Base-by-base conservation (phyloP, 2,329 filamentous ascomycete species). In the Fusarium sp. region DNA sequence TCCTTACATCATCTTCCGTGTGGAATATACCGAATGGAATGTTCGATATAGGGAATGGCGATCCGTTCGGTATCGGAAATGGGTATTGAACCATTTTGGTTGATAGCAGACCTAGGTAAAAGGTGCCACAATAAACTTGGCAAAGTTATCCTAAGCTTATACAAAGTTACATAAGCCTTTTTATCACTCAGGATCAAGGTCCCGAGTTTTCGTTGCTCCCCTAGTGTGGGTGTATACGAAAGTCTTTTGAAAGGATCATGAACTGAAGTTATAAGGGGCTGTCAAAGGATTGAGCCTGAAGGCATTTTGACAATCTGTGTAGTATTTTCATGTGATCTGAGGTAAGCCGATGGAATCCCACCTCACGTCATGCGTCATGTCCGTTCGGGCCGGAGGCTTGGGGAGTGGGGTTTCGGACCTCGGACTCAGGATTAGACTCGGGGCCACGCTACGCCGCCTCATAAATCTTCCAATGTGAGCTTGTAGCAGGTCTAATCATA, bases 191-290 rank as follows among this genome's bases (percentile, higher is more conserved):
- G 33, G 33, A 18, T 35, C 33, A 35, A 18, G 33, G 33, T 18
- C 15, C 33, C 18, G 15, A 16, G 15, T 35, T 35, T 35, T 35
- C 15, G 4, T 35, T 18, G 15, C 33, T 18, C 15, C 33, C 33
- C 33, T 35, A 35, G 33, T 35, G 18, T 16, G 33, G 15, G 9
- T 35, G 9, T 35, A 16, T 35, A 18, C 15, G 15, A 18, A 15
- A 6, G 25, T 45, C 15, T 27, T 21, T 14, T 10, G 1, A 23
- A 21, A 33, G 6, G 46, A 18, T 12, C 5, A n/a, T 18, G 27
- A 21, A 49, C 10, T 5, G 4, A 23, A 1, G 2, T 9, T 27
- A 9, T 27, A 16, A 27, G 16, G 1, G 2, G 10, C 7, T 16
- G 2, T 16, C 4, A 10, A 27, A 37, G 49, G 18, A n/a, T 27